Percentiles rank a stretch among this genome's conserved stretches.
phyloP scores from a whole-genome alignment of 2,329 filamentous ascomycete species.

The Alternaria conjuncta region DNA sequence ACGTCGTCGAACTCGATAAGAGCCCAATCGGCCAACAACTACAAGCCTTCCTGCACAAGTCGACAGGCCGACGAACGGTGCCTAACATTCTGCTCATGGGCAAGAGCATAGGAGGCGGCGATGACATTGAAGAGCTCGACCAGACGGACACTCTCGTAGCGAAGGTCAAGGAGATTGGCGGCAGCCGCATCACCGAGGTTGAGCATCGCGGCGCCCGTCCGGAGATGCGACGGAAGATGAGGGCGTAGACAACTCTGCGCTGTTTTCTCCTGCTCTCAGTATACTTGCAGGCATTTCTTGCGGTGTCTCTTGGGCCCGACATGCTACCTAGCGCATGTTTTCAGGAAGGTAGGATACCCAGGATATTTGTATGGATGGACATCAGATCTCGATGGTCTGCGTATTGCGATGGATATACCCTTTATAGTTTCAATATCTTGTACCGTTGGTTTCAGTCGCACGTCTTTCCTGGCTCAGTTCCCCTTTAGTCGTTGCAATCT shows the following conservation, averaged over 20 bases:
- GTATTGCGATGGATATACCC: slow-evolving; percentile 23
- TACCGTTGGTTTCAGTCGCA: not conserved
- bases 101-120: slow-evolving; percentile 86
- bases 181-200: slow-evolving; percentile 63
- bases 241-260: not conserved
- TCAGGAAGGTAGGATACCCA: slow-evolving; percentile 15
- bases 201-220: slow-evolving; percentile 22
- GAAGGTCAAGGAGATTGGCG: slow-evolving; percentile 76
- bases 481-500: not conserved
- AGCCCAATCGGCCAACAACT: slow-evolving; percentile 76
- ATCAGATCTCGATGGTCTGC: slow-evolving; percentile 2
- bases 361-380: slow-evolving; percentile 4
- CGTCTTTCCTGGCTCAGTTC: not conserved
- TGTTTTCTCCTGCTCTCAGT: not conserved
- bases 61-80: slow-evolving; percentile 83
- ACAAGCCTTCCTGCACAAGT: slow-evolving; percentile 73
- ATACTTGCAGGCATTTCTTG: not conserved
- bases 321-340: not conserved
- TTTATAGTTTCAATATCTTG: slow-evolving; percentile 14
- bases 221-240: slow-evolving; percentile 14
- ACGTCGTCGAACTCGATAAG: slow-evolving; percentile 87
- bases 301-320: not conserved
- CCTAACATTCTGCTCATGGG: slow-evolving; percentile 91
- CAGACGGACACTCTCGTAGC: slow-evolving; percentile 69
- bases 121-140: slow-evolving; percentile 77